phyloP scores from a whole-genome alignment of 2,329 filamentous ascomycete genomes.

The Aspergillus oerlinghausenensis region DNA sequence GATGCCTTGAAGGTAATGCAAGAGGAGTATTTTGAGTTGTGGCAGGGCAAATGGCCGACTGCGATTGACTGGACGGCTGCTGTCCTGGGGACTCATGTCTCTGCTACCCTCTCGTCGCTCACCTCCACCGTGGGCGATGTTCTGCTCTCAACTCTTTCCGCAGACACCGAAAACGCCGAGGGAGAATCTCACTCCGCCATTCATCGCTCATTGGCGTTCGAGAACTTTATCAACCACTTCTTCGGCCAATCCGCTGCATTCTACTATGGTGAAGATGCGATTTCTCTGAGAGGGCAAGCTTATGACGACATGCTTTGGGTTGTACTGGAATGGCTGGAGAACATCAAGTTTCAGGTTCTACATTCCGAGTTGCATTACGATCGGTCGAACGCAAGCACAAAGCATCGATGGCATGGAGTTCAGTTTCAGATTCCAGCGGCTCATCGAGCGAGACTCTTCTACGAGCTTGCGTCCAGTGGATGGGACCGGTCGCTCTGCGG shows the following conservation, averaged over 20 bases:
- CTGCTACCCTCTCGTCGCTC: constrained; percentile 67
- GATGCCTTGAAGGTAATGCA: constrained; percentile 72
- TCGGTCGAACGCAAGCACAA: constrained; percentile 17
- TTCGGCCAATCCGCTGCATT: constrained; percentile 72
- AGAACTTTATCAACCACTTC: constrained; percentile 78
- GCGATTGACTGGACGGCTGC: constrained; percentile 93
- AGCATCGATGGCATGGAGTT: constrained; percentile 64
- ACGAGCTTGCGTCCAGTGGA: constrained; percentile 70
- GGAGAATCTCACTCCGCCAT: constrained; percentile 1
- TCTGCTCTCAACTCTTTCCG: constrained; percentile 28
- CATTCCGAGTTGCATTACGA: constrained; percentile 62
- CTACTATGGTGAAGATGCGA: constrained; percentile 81
- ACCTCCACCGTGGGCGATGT: constrained; percentile 51
- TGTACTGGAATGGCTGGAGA: constrained; percentile 83
- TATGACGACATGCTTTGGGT: constrained; percentile 97
- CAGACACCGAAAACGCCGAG: neutral
- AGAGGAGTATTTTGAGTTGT: constrained; percentile 68
- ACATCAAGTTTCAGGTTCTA: constrained; percentile 67
- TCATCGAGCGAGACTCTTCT: constrained; percentile 79
- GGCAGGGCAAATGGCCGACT: constrained; percentile 75
- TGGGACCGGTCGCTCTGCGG: constrained; percentile 79
- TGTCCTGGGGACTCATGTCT: constrained; percentile 74
- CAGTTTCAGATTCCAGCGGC: constrained; percentile 74
- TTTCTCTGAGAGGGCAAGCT: constrained; percentile 69
- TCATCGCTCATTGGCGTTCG: constrained; percentile 46